Evolutionary conservation across 2,329 filamentous ascomycete species (phyloP), one percentile per base, ranked within the genome.

Genomic region (Lachnellula arida): DNA sequence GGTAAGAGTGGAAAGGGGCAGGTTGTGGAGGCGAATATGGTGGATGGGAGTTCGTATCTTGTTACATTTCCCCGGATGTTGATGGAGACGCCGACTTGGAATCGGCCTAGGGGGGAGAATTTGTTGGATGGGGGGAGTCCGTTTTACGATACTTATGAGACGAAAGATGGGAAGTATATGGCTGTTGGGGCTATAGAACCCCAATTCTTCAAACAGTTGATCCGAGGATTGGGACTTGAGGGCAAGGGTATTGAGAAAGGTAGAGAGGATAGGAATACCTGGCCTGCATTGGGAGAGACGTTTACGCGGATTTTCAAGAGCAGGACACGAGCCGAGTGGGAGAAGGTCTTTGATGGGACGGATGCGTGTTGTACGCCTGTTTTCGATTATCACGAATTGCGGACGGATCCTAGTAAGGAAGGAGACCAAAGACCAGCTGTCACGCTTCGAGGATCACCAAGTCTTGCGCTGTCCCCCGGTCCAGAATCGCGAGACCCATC

Each of bases 1-100:
- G 75, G 78, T 49, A 74, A 72, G 44, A 85, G 78, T 0, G 90
- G 90, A 0, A 75, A 74, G 2, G 93, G 93, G 0, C 93, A 97
- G 73, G 86, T 97, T 12, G 91, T 97, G 8, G 91, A 97, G 74
- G 90, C 89, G 15, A 97, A 96, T 72, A 97, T 97, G 93, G 93
- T 97, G 12, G 93, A 97, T 74, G 93, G 93, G 8, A 83, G 81
- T 22, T 82, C 85, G 37, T 93, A 93, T 71, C 75, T 97, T 25
- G 86, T 87, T 1, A 87, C 85, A 0, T 93, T 93, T 74, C 86
- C 89, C 51, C 79, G 93, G 35, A 75, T 95, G 58, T 77, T 78
- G 28, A 76, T 79, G 59, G 85, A 86, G 68, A 85, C 77, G 6
- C 78, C 81, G 0, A 68, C 85, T 40, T 92, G 90, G 77, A 70